Conservation (phyloP, 2,329 filamentous ascomycete genomes). For the Fonsecaea pedrosoi region DNA sequence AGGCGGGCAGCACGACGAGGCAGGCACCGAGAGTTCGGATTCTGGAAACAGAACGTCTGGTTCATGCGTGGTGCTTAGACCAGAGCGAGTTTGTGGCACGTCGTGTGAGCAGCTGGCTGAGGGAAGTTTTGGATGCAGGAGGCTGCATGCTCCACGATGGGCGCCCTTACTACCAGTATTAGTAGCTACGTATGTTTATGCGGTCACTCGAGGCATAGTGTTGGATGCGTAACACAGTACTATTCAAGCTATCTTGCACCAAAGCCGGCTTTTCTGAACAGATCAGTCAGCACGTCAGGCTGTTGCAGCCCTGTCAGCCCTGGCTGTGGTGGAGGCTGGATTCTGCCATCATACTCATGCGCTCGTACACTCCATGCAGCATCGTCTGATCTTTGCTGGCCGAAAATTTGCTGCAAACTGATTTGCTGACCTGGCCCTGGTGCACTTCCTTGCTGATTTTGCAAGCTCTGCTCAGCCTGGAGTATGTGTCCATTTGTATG, state of each 20-base stretch:
- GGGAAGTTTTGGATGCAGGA: slow-evolving; percentile 46
- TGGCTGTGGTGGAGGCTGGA: slow-evolving; percentile 8
- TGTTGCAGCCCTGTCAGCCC: slow-evolving; percentile 27
- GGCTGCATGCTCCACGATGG: neutral
- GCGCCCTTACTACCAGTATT: neutral
- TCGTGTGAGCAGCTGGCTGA: slow-evolving; percentile 58
- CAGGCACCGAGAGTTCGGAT: slow-evolving; percentile 60
- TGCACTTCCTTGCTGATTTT: slow-evolving; percentile 29
- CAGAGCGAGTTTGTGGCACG: slow-evolving; percentile 58
- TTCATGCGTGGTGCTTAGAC: slow-evolving; percentile 66
- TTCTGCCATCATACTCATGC: slow-evolving; percentile 45
- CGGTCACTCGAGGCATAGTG: neutral
- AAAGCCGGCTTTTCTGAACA: slow-evolving; percentile 53
- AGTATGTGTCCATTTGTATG: slow-evolving; percentile 45
- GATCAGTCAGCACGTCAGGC: slow-evolving; percentile 49
- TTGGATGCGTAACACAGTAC: slow-evolving; percentile 1
- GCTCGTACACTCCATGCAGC: slow-evolving; percentile 58
- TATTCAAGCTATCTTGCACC: slow-evolving; percentile 36
- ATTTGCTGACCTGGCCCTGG: slow-evolving; percentile 60
- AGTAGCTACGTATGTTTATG: neutral
- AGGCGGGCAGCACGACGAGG: slow-evolving; percentile 42
- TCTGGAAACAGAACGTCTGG: slow-evolving; percentile 59
- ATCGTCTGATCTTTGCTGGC: slow-evolving; percentile 61
- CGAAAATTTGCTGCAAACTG: slow-evolving; percentile 61
- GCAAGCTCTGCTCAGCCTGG: slow-evolving; percentile 47